Evolutionary conservation across 1,139 yeast genomes (phyloP).

Genomic region (Scheffersomyces lignicola): DNA sequence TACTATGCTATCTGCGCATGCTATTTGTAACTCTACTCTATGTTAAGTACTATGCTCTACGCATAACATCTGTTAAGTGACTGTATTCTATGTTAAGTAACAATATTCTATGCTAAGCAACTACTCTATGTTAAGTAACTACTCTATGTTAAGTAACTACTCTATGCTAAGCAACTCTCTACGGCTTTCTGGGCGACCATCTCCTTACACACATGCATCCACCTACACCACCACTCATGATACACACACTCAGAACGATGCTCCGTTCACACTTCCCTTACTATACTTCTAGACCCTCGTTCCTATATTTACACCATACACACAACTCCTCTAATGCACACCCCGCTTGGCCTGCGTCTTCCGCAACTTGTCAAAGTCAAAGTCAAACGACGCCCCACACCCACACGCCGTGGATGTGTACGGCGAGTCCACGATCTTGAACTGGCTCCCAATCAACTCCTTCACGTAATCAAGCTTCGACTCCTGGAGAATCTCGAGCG

Average conservation of each 20-base stretch:
- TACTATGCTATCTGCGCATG: too few species aligned
- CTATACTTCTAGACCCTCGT: neutral
- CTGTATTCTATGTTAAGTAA: too few species aligned
- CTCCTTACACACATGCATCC: too few species aligned
- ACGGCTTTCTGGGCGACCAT: too few species aligned
- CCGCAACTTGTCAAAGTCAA: conserved; percentile 63
- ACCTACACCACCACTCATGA: neutral
- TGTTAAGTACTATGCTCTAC: too few species aligned
- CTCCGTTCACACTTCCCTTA: neutral
- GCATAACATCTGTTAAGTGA: too few species aligned
- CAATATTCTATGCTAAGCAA: too few species aligned
- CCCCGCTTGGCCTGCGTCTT: conserved; percentile 16
- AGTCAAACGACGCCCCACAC: conserved; percentile 93
- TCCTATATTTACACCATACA: neutral
- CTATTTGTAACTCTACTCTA: too few species aligned
- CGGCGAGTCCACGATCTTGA: conserved; percentile 88
- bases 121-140: too few species aligned
- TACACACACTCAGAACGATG: neutral
- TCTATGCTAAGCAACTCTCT: too few species aligned
- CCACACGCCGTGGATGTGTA: conserved; percentile 93
- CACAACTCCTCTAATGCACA: conserved; percentile 1
- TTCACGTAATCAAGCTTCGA: conserved; percentile 87
- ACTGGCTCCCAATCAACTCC: conserved; percentile 92
- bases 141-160: too few species aligned
- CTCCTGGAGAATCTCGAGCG: conserved; percentile 80